Evolutionary conservation across 345 rosid species (phyloP).

Genomic region (Lepidium sativum): DNA sequence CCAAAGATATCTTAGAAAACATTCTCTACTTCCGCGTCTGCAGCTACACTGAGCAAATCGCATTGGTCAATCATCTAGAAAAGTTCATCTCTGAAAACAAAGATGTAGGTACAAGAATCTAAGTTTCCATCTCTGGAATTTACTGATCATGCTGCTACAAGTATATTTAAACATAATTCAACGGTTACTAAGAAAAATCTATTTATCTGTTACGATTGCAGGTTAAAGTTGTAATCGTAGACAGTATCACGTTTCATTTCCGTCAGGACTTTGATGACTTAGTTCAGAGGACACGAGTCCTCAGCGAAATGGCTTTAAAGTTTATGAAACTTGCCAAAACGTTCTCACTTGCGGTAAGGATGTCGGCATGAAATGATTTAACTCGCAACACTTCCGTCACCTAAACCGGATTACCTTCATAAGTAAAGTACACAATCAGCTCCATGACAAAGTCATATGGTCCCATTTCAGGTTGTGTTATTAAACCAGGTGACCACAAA

Average conservation of each 20-base stretch:
- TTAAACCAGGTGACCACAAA: conserved; percentile 89
- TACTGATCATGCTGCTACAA: neutral
- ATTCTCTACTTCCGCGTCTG: conserved; percentile 81
- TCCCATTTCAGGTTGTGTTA: conserved; percentile 60
- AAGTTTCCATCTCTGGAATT: neutral
- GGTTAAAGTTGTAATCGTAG: conserved; percentile 76
- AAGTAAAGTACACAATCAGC: neutral
- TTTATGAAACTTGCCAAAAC: conserved; percentile 82
- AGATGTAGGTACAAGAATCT: conserved; percentile 41
- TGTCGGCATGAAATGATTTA: no score
- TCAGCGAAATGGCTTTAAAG: conserved; percentile 74
- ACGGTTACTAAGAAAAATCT: neutral
- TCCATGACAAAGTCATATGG: neutral
- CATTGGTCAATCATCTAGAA: conserved; percentile 64
- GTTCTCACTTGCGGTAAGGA: conserved; percentile 69
- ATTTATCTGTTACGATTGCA: conserved; percentile 15
- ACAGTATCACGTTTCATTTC: conserved; percentile 91
- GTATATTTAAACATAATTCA: neutral
- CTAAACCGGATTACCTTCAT: no score
- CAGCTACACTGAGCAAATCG: conserved; percentile 83
- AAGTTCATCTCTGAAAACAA: conserved; percentile 68
- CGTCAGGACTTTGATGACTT: conserved; percentile 95
- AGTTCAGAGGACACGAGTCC: conserved; percentile 68
- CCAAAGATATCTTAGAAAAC: conserved; percentile 62
- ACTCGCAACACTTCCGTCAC: no score